Evolutionary conservation across 169 alveolate species (phyloP).

Genomic region (Toxoplasma gondii): DNA sequence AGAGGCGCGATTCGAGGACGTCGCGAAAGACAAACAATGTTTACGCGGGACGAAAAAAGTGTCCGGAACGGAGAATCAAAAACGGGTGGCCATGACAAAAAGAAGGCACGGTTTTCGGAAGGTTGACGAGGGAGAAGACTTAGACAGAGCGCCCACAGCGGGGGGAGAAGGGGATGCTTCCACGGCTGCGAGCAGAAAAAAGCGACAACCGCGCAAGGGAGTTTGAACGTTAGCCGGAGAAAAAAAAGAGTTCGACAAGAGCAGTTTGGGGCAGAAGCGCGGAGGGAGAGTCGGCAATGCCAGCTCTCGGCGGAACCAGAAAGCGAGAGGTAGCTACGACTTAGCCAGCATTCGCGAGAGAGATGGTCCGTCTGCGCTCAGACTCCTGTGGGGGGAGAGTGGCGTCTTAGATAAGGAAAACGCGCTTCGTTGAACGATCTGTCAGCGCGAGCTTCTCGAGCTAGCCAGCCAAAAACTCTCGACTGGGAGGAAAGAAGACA

Average conservation of each 20-base stretch:
- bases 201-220: neutral
- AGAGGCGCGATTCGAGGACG: neutral
- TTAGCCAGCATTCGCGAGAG: neutral
- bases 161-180: neutral
- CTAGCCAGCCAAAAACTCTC: neutral
- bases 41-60: neutral
- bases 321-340: neutral
- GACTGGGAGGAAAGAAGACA: neutral
- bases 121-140: neutral
- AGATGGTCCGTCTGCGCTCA: neutral
- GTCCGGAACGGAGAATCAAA: neutral
- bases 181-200: neutral
- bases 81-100: neutral
- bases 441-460: neutral
- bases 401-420: neutral
- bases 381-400: neutral
- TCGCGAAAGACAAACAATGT: neutral
- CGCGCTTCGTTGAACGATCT: neutral
- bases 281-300: neutral
- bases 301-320: neutral
- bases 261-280: neutral
- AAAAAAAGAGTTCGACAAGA: neutral
- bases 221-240: neutral
- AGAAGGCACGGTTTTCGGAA: neutral
- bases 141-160: neutral